Evolutionary conservation across 169 alveolate genomes (phyloP).

Genomic region (Cytauxzoon felis): DNA sequence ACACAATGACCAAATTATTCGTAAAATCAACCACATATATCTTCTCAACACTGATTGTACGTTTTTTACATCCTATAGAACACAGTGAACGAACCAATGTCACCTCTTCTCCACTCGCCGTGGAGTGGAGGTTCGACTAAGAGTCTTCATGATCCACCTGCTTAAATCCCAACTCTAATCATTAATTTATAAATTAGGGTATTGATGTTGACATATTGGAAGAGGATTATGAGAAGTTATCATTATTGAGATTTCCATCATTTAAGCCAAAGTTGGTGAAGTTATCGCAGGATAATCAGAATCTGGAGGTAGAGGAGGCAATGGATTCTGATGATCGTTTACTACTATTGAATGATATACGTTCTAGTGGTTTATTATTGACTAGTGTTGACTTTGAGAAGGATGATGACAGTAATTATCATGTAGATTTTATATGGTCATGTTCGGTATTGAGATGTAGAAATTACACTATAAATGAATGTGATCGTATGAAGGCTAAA

Average conservation of each 20-base stretch:
- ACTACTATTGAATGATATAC: constrained; percentile 5
- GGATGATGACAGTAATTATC: constrained; percentile 98
- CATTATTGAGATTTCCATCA: constrained; percentile 19
- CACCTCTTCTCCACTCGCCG: no score
- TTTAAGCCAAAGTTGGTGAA: constrained; percentile 48
- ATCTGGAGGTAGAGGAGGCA: constrained; percentile 44
- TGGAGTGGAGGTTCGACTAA: no score
- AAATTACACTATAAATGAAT: constrained; percentile 91
- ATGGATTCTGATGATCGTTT: not conserved
- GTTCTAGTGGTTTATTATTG: constrained; percentile 11
- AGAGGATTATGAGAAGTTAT: constrained; percentile 6
- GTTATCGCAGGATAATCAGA: constrained; percentile 50
- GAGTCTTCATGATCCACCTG: no score
- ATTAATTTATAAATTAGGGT: constrained; percentile 15
- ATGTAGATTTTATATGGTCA: constrained; percentile 94
- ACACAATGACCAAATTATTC: constrained; percentile 66
- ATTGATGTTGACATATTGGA: constrained; percentile 3
- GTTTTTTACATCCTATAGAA: not conserved
- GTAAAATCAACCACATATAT: constrained; percentile 87
- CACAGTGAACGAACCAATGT: no score
- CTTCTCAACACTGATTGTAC: constrained; percentile 73
- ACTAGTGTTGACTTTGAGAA: constrained; percentile 90
- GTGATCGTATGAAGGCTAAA: constrained; percentile 90
- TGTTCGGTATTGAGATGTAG: constrained; percentile 95
- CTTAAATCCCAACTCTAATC: no score